A percentile compares a stretch with the other conserved stretches of the same genome.
Conservation (phyloP, 257 asterid genomes). For the Plantago elongata region DNA sequence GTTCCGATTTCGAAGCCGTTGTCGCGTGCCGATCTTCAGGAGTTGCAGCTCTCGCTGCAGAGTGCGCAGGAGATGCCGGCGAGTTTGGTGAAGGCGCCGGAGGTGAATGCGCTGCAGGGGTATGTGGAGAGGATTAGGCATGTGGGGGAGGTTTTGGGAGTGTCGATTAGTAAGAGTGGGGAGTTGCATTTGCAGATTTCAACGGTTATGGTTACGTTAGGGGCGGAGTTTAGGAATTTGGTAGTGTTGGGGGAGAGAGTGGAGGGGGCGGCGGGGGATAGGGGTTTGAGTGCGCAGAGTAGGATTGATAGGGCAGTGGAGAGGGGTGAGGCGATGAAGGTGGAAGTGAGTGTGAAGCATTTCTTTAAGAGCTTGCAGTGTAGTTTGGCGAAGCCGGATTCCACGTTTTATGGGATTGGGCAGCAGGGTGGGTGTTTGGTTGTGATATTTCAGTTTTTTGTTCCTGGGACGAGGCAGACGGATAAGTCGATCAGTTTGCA, state of each 20-base stretch:
- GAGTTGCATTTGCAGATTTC: slow-evolving; percentile 79
- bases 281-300: slow-evolving; percentile 45
- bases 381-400: slow-evolving; percentile 78
- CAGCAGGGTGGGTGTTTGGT: slow-evolving; percentile 66
- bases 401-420: slow-evolving; percentile 75
- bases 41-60: slow-evolving; percentile 64
- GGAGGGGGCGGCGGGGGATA: slow-evolving; percentile 34
- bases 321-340: slow-evolving; percentile 78
- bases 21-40: slow-evolving; percentile 62
- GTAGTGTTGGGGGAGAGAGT: slow-evolving; percentile 69
- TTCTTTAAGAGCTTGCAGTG: slow-evolving; percentile 76
- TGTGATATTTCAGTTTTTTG: slow-evolving; percentile 82
- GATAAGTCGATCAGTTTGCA: slow-evolving; percentile 84
- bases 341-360: slow-evolving; percentile 83
- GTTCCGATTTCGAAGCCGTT: slow-evolving; percentile 91
- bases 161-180: slow-evolving; percentile 67
- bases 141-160: slow-evolving; percentile 75
- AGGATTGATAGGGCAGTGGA: slow-evolving; percentile 56
- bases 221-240: slow-evolving; percentile 73
- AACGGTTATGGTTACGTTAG: slow-evolving; percentile 56
- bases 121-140: slow-evolving; percentile 81
- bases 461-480: slow-evolving; percentile 70
- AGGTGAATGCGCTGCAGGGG: slow-evolving; percentile 48
- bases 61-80: slow-evolving; percentile 65
- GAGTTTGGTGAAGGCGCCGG: slow-evolving; percentile 60